A percentile compares a stretch with the other conserved stretches of the same genome.
phyloP scores from a whole-genome alignment of 2,329 filamentous ascomycete genomes.

The Lachnellula arida region DNA sequence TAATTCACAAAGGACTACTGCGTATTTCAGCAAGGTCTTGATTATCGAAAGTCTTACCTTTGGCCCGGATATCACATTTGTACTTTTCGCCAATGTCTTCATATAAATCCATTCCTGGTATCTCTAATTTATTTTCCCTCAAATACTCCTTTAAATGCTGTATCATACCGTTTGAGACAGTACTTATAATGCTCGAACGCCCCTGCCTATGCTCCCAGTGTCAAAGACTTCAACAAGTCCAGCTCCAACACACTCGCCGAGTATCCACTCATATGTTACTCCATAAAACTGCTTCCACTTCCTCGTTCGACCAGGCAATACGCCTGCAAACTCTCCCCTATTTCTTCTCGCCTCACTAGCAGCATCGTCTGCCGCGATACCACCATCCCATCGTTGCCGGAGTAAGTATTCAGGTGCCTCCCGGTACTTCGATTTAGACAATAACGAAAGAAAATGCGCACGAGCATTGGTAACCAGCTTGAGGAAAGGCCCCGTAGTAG shows the following conservation, averaged over 20 bases:
- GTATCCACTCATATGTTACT: constrained; percentile 64
- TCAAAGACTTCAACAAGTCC: constrained; percentile 71
- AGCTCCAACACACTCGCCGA: constrained; percentile 65
- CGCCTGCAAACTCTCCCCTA: constrained; percentile 51
- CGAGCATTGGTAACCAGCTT: constrained; percentile 60
- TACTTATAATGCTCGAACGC: constrained; percentile 43
- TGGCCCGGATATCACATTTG: no score
- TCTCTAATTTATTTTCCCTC: neutral
- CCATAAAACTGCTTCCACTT: constrained; percentile 71
- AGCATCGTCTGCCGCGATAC: constrained; percentile 44
- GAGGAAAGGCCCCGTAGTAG: constrained; percentile 62
- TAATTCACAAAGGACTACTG: neutral
- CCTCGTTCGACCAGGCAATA: constrained; percentile 56
- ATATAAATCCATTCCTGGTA: no score
- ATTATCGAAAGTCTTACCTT: neutral
- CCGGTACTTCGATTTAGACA: constrained; percentile 54
- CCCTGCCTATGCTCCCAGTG: constrained; percentile 67
- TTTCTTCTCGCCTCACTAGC: constrained; percentile 44
- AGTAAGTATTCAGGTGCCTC: constrained; percentile 60
- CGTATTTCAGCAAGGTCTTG: neutral
- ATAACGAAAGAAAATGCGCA: constrained; percentile 54
- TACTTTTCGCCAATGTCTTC: no score
- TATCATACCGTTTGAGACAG: neutral
- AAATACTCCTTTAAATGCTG: no score
- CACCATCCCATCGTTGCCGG: constrained; percentile 67